A percentile compares a stretch with the other conserved stretches of the same genome.
Conservation (phyloP, 2,329 filamentous ascomycete genomes). For the Botrytis hyacinthi region DNA sequence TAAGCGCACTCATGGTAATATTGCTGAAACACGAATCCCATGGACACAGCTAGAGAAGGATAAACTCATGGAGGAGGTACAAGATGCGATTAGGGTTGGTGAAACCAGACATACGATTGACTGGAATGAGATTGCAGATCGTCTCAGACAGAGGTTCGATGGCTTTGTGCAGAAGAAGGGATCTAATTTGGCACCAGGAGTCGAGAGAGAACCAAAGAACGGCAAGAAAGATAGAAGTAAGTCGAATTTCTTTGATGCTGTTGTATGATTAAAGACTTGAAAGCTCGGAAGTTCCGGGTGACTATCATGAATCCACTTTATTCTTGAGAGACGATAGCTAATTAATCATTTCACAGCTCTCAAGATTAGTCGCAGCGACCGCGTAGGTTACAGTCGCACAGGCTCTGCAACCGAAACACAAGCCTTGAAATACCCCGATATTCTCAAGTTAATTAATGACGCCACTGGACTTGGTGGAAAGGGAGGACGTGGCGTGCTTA, state of each 20-base stretch:
- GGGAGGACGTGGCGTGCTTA: not conserved
- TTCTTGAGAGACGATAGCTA: not conserved
- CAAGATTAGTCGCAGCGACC: not conserved
- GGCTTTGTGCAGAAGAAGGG: constrained; percentile 4
- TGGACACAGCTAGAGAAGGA: constrained; percentile 13
- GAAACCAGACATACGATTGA: not conserved
- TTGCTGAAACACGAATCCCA: constrained; percentile 8
- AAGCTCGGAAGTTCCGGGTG: not conserved
- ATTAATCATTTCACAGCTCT: not conserved
- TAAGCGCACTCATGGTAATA: not conserved
- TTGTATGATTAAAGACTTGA: not conserved
- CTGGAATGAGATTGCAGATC: constrained; percentile 2
- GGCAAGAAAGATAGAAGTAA: constrained; percentile 8
- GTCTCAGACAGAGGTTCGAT: not conserved
- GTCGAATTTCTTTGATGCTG: not conserved
- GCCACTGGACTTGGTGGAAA: constrained; percentile 4
- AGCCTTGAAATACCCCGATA: constrained; percentile 4
- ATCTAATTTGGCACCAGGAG: constrained; percentile 6
- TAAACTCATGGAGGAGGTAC: not conserved
- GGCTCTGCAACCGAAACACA: constrained; percentile 10
- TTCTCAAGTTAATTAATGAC: not conserved
- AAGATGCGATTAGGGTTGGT: not conserved
- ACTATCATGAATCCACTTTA: not conserved
- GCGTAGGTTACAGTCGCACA: not conserved
- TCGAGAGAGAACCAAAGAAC: not conserved